These are phyloP conservation scores for Tolypocladium album DNA, from an alignment of 2,329 filamentous ascomycete genomes.

Conservation along the genomic window DNA sequence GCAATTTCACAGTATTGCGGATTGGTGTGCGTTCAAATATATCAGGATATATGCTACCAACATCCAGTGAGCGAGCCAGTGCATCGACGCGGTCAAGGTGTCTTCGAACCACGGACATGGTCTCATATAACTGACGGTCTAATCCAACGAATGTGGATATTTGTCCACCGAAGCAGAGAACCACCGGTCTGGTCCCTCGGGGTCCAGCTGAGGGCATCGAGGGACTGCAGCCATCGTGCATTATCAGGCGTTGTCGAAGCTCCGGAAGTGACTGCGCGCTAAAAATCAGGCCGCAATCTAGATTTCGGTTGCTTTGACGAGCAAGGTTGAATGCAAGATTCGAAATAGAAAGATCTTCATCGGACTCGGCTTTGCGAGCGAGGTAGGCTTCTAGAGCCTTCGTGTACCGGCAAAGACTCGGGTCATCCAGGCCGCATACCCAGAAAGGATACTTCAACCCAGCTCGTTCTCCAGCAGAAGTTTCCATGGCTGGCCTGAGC, in stretches of 20 bases:
- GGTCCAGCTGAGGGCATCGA: not conserved
- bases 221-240: not conserved
- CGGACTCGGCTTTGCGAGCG: not conserved
- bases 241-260: not conserved
- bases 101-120: constrained; percentile 8
- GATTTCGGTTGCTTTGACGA: not conserved
- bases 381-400: not conserved
- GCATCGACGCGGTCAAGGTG: constrained; percentile 6
- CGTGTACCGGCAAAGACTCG: not conserved
- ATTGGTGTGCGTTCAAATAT: constrained; percentile 18
- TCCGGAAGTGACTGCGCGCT: not conserved
- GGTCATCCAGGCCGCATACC: not conserved
- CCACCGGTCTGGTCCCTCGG: constrained; percentile 3
- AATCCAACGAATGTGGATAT: constrained; percentile 17
- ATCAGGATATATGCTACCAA: constrained; percentile 15
- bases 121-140: constrained; percentile 17
- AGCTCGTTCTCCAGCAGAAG: not conserved
- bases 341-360: not conserved
- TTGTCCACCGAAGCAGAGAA: constrained; percentile 23
- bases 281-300: not conserved
- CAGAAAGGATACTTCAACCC: constrained; percentile 1
- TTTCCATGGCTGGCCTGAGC: not conserved
- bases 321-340: constrained; percentile 21
- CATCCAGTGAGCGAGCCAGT: constrained; percentile 5
- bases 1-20: constrained; percentile 18